phyloP scores from a whole-genome alignment of 371 early-diverging fungal genomes.

The Chytridium lagenaria region DNA sequence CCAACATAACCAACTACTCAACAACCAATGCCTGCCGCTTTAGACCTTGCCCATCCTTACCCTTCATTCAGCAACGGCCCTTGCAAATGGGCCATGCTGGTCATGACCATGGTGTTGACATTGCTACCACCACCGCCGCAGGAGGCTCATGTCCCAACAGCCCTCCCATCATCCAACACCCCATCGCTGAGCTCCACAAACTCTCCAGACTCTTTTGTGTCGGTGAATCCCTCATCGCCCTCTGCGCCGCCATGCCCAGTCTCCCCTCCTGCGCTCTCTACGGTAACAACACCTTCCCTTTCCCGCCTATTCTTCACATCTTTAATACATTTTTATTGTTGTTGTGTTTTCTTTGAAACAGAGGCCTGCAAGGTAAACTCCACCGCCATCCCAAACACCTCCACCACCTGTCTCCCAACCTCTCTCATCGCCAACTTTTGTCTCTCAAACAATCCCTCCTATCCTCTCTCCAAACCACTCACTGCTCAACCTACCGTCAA shows the following conservation, averaged over 20 bases:
- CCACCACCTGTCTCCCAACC: constrained; percentile 4
- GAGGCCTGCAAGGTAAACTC: background rate
- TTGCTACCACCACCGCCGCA: background rate
- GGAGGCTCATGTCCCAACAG: background rate
- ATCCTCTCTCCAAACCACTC: background rate
- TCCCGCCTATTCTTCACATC: background rate
- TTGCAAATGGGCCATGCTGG: background rate
- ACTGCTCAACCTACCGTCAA: constrained; percentile 6
- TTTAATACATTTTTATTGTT: background rate
- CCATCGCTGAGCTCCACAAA: background rate
- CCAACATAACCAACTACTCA: too few species aligned
- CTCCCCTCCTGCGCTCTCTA: background rate
- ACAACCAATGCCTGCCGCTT: too few species aligned
- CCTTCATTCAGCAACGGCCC: too few species aligned
- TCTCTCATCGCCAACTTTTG: constrained; percentile 3
- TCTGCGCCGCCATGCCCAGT: background rate
- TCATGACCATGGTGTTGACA: background rate
- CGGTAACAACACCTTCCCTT: background rate
- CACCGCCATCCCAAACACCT: background rate
- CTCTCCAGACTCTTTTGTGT: too few species aligned
- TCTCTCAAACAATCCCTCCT: background rate
- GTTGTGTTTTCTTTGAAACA: background rate
- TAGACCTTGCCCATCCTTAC: too few species aligned
- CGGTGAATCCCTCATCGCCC: background rate
- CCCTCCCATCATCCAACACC: background rate